Conservation (phyloP, 257 asterid species). For the Catharanthus roseus region DNA sequence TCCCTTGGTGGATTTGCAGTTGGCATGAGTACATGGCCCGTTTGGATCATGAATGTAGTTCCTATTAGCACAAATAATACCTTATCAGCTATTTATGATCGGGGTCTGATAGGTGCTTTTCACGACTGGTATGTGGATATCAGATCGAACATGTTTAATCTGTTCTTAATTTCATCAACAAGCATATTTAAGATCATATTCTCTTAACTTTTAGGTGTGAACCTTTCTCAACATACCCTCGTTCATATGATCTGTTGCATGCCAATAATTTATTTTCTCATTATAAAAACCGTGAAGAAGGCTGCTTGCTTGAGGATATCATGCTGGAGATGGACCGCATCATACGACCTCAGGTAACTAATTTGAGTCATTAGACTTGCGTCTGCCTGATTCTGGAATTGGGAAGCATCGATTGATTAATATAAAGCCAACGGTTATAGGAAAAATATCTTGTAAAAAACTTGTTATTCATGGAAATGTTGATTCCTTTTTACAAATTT, state of each 20-base stretch:
- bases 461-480: no score
- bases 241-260: slow-evolving; percentile 62
- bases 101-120: slow-evolving; percentile 75
- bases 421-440: background rate
- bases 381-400: no score
- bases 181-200: slow-evolving; percentile 7
- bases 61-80: slow-evolving; percentile 59
- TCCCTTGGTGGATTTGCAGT: slow-evolving; percentile 87
- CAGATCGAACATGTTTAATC: background rate
- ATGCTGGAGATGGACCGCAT: slow-evolving; percentile 92
- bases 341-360: slow-evolving; percentile 66
- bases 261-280: slow-evolving; percentile 56
- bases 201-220: slow-evolving; percentile 57
- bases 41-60: slow-evolving; percentile 85
- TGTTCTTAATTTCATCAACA: background rate
- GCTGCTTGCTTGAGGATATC: slow-evolving; percentile 77
- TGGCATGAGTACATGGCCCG: slow-evolving; percentile 76
- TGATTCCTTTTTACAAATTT: no score
- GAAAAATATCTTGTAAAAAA: no score
- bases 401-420: background rate
- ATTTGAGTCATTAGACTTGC: background rate
- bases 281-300: slow-evolving; percentile 47
- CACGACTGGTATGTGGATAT: slow-evolving; percentile 71
- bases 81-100: slow-evolving; percentile 65
- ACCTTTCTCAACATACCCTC: slow-evolving; percentile 92